Conservation (phyloP, 2,329 filamentous ascomycete species). For the Mycosphaerella arachidis region DNA sequence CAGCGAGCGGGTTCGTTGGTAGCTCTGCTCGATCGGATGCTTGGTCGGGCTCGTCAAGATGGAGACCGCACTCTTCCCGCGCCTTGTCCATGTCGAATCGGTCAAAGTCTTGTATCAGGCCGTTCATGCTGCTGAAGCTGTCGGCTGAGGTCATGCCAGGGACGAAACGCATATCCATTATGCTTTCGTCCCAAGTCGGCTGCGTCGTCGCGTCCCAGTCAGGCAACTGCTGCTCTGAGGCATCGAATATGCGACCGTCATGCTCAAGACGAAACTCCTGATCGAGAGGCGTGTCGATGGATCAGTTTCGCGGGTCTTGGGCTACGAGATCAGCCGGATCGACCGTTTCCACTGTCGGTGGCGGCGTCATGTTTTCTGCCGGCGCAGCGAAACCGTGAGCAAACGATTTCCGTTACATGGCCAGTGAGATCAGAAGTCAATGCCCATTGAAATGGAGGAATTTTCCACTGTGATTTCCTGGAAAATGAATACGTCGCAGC, state of each 20-base stretch:
- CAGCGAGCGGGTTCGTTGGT: not conserved
- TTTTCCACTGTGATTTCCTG: no score
- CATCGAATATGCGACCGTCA: not conserved
- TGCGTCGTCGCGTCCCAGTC: not conserved
- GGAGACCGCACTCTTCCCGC: not conserved
- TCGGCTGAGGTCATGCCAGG: not conserved
- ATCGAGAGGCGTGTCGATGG: not conserved
- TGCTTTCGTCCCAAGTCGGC: not conserved
- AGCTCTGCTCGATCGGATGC: not conserved
- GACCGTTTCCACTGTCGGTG: not conserved
- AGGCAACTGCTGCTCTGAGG: not conserved
- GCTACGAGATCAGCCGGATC: slow-evolving; percentile 7
- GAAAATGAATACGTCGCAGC: not conserved
- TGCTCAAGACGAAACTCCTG: not conserved
- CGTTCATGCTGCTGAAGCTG: not conserved
- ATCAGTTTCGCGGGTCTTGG: not conserved
- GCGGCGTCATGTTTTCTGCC: not conserved
- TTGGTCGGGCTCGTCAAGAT: not conserved
- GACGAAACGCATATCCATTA: not conserved
- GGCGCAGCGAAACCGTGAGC: not conserved
- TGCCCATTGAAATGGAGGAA: no score
- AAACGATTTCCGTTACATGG: not conserved
- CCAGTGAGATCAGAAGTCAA: not conserved
- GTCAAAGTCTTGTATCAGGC: not conserved
- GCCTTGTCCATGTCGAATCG: not conserved